A percentile compares a stretch with the other conserved stretches of the same genome.
Evolutionary conservation across 805 yeast genomes (phyloP).

Genomic region (Starmerella lactis-condensi): DNA sequence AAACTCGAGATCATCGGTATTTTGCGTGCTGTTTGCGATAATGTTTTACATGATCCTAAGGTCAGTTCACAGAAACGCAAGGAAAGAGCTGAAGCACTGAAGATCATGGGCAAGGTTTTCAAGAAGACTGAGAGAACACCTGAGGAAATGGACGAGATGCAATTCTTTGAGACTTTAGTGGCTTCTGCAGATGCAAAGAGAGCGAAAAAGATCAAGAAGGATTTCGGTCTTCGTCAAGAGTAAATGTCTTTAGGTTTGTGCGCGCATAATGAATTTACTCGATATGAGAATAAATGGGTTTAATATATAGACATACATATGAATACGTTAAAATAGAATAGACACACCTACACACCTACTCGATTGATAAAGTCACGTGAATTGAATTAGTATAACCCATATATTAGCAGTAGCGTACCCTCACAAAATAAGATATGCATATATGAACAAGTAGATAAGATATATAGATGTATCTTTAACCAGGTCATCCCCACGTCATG

Average conservation of each 20-base stretch:
- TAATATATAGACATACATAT: too few relatives aligned
- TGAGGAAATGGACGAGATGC: conserved; percentile 84
- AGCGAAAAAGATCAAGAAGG: conserved; percentile 29
- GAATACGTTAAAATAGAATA: too few relatives aligned
- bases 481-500: conserved; percentile 97
- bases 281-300: too few relatives aligned
- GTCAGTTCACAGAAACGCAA: conserved; percentile 44
- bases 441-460: too few relatives aligned
- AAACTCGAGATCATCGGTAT: conserved; percentile 67
- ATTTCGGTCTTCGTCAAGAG: too few relatives aligned
- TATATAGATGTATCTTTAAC: conserved; percentile 18
- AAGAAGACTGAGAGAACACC: conserved; percentile 47
- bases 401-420: too few relatives aligned
- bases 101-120: conserved; percentile 54
- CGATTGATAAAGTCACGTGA: too few relatives aligned
- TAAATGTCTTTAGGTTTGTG: too few relatives aligned
- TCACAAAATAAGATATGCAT: too few relatives aligned
- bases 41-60: conserved; percentile 48
- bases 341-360: too few relatives aligned
- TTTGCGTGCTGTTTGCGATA: conserved; percentile 66
- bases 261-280: too few relatives aligned
- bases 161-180: conserved; percentile 75
- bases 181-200: conserved; percentile 59
- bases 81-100: conserved; percentile 62
- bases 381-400: too few relatives aligned